Evolutionary conservation across 345 rosid genomes (phyloP), one percentile per base, ranked within the genome.

Genomic region (Salix arbutifolia): DNA sequence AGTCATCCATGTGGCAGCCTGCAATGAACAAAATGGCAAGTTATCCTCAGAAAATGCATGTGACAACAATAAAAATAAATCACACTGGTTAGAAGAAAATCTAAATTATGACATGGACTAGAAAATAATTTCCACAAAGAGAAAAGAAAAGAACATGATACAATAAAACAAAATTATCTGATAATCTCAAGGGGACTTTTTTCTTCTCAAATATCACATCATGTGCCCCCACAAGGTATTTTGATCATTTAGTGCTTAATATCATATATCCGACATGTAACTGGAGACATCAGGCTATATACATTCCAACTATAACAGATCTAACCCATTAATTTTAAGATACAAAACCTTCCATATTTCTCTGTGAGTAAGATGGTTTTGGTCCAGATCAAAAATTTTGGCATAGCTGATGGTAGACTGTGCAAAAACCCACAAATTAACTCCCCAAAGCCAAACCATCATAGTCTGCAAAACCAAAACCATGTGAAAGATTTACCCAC

Each of bases 361-460:
- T 85, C 85, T 85, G 78, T 96, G 92, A 21, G 91, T 89, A 62
- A 96, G 98, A 88, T 92, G 97, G 80, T 87, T 88, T 79, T 92
- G 95, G 84, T 95, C 94, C 65, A 96, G 90, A 80, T 87, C 84
- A 71, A 96, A 96, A 70, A 94, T 85, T 65, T 89, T 87, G 58
- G 89, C 91, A 80, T 94, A 94, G 76, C 88, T 91, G 71, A 96
- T 86, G 77, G 88, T 93, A 48, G 95, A 88, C 82, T 89, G 92
- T 25, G 92, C 67, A 82, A 96, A 96, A 38, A 92, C 92, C 97
- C 97, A 96, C 79, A 92, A 77, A 77, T 92, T 92, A 65, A 94
- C 83, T 78, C 98, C 99, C 99, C 99, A 96, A 48, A 96, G 89
- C 99, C 99, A 94, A 66, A 92, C 97, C 97, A 89, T 90, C 91